Evolutionary conservation across 768 basidiomycete species (phyloP).

Genomic region (Pisolithus albus): DNA sequence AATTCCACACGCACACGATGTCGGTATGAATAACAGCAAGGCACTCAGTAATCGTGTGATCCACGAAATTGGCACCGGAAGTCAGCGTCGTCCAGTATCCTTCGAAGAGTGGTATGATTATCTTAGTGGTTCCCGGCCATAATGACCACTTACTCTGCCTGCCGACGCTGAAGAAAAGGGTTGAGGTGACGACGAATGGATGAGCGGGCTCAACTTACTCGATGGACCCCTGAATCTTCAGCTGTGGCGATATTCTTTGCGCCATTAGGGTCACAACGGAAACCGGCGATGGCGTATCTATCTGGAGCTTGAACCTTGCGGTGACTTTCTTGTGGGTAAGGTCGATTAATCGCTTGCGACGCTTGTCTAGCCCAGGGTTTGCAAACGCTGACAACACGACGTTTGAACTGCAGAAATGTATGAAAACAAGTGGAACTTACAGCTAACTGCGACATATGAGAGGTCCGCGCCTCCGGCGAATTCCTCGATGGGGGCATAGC

Average conservation of each 20-base stretch:
- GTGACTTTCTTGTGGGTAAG: not conserved
- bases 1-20: conserved; percentile 15
- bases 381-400: too few relatives aligned
- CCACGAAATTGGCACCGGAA: conserved; percentile 8
- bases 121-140: not conserved
- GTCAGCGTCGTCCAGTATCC: conserved; percentile 14
- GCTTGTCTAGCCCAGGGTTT: not conserved
- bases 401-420: too few relatives aligned
- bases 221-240: not conserved
- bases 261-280: conserved; percentile 1
- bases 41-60: conserved; percentile 1
- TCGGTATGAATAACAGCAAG: conserved; percentile 13
- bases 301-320: not conserved
- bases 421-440: not conserved
- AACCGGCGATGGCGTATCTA: not conserved
- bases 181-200: too few relatives aligned
- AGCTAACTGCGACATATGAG: not conserved
- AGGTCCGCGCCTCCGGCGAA: not conserved
- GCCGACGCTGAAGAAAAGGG: not conserved
- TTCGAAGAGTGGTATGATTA: not conserved
- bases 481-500: not conserved
- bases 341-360: not conserved
- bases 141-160: not conserved
- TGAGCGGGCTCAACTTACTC: too few relatives aligned
- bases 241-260: not conserved